Evolutionary conservation across 2,329 filamentous ascomycete species (phyloP).

Genomic region (Neopestalotiopsis sp.): DNA sequence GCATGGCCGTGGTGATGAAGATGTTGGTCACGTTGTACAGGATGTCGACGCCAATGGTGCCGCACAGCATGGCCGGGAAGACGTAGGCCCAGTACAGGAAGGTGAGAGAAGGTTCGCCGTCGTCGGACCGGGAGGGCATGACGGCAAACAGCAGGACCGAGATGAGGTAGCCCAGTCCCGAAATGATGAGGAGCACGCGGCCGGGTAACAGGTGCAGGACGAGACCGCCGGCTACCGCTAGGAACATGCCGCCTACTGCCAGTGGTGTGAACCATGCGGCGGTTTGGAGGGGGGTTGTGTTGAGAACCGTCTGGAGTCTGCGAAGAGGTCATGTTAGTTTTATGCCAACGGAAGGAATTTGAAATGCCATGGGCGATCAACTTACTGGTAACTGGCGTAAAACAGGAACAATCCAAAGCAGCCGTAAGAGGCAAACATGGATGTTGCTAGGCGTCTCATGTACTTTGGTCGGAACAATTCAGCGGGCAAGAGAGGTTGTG

Average conservation of each 20-base stretch:
- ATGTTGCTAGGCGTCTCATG: slow-evolving; percentile 67
- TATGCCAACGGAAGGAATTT: neutral
- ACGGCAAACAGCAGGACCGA: slow-evolving; percentile 68
- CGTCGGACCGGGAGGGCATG: slow-evolving; percentile 60
- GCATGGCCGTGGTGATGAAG: slow-evolving; percentile 77
- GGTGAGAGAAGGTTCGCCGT: slow-evolving; percentile 33
- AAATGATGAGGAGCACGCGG: slow-evolving; percentile 66
- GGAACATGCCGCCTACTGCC: slow-evolving; percentile 69
- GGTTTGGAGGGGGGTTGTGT: slow-evolving; percentile 63
- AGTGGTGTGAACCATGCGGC: slow-evolving; percentile 75
- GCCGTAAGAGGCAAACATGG: slow-evolving; percentile 72
- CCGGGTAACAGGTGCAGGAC: slow-evolving; percentile 72
- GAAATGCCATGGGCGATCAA: neutral
- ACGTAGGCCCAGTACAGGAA: slow-evolving; percentile 74
- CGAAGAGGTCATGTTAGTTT: slow-evolving; percentile 21
- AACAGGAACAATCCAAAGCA: slow-evolving; percentile 72
- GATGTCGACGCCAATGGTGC: slow-evolving; percentile 77
- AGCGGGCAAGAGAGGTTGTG: slow-evolving; percentile 71
- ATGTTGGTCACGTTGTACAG: slow-evolving; percentile 78
- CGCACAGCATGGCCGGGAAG: slow-evolving; percentile 72
- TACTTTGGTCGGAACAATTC: slow-evolving; percentile 73
- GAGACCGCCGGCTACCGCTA: slow-evolving; percentile 67
- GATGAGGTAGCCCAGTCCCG: slow-evolving; percentile 63
- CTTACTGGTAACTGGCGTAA: slow-evolving; percentile 61
- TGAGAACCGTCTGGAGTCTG: slow-evolving; percentile 66